phyloP scores from a whole-genome alignment of 2,329 filamentous ascomycete genomes.

The Penicillium sp. region DNA sequence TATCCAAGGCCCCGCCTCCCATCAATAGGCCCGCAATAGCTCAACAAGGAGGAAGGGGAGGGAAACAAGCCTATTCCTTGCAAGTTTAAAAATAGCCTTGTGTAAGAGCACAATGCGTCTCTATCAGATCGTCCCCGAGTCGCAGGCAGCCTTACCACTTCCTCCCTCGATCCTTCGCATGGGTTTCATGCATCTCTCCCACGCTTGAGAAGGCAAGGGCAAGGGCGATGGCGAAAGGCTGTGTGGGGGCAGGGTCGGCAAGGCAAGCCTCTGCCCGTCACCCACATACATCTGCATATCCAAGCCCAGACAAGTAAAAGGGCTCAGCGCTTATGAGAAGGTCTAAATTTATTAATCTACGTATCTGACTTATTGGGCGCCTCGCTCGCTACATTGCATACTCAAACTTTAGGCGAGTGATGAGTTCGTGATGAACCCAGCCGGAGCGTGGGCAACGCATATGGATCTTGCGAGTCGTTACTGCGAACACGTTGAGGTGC shows the following conservation, averaged over 20 bases:
- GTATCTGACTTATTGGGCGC: constrained; percentile 1
- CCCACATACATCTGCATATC: not conserved
- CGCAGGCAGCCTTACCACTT: not conserved
- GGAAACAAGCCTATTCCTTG: not conserved
- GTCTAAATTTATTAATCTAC: constrained; percentile 1
- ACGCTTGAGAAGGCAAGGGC: not conserved
- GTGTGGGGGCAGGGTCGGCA: not conserved
- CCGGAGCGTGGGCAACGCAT: not conserved
- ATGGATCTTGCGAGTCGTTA: not conserved
- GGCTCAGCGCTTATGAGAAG: not conserved
- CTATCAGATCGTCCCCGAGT: not conserved
- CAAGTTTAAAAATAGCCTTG: not conserved
- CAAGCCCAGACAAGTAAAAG: not conserved
- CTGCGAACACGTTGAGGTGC: not conserved
- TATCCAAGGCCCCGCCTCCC: too few species aligned
- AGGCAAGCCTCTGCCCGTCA: not conserved
- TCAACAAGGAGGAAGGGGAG: not conserved
- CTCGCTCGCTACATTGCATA: not conserved
- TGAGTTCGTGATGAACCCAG: not conserved
- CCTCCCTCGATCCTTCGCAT: constrained; percentile 1
- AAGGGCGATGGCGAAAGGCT: constrained; percentile 3
- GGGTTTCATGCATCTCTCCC: not conserved
- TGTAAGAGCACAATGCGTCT: not conserved
- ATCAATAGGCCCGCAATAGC: too few species aligned
- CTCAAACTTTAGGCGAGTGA: not conserved